A percentile compares a stretch with the other conserved stretches of the same genome.
Evolutionary conservation across 2,329 filamentous ascomycete genomes (phyloP).

Genomic region (Xylaria polymorpha): DNA sequence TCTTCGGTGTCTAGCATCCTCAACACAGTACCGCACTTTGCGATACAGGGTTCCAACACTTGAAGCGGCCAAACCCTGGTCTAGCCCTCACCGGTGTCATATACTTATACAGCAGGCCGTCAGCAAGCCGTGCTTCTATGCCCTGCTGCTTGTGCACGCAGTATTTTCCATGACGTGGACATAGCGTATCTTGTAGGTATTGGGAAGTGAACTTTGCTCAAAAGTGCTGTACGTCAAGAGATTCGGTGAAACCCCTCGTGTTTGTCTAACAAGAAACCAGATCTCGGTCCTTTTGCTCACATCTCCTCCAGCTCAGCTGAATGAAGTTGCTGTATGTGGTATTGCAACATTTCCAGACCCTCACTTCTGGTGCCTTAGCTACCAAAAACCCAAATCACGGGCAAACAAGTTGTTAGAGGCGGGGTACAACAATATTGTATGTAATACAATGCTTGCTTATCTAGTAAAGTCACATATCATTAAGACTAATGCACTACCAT

Average conservation of each 20-base stretch:
- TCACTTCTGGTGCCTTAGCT: background rate
- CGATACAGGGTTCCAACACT: background rate
- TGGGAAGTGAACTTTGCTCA: background rate
- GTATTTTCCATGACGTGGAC: conserved; percentile 11
- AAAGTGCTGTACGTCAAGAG: conserved; percentile 13
- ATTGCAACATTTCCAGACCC: background rate
- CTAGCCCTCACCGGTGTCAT: conserved; percentile 18
- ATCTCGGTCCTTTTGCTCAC: conserved; percentile 22
- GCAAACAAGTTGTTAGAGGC: background rate
- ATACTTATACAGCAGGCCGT: background rate
- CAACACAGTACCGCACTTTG: conserved; percentile 12
- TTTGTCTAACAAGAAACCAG: conserved; percentile 8
- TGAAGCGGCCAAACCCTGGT: conserved; percentile 17
- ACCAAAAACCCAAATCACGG: background rate
- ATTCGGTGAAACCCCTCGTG: conserved; percentile 9
- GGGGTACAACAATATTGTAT: background rate
- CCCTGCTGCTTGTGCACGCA: background rate
- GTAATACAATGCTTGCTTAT: background rate
- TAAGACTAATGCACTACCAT: background rate
- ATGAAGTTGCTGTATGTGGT: background rate
- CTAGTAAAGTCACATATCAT: background rate
- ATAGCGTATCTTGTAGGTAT: background rate
- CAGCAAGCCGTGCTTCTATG: conserved; percentile 4
- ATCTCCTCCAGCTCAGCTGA: background rate
- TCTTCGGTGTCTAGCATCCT: conserved; percentile 5